These are phyloP conservation scores for Metschnikowia koreensis DNA, from an alignment of 805 yeast genomes.

Conservation along the genomic window DNA sequence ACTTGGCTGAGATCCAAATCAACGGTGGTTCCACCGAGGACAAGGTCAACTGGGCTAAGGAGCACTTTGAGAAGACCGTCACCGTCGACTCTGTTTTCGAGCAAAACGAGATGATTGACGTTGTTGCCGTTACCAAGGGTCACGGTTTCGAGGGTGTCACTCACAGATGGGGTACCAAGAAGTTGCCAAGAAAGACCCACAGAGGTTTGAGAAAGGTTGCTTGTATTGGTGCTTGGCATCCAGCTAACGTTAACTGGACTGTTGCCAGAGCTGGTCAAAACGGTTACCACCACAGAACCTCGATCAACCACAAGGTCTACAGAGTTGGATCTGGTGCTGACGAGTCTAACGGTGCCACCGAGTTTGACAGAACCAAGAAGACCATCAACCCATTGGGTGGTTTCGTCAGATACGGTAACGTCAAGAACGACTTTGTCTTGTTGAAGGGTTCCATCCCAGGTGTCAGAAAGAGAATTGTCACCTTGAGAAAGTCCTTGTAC, in stretches of 20 bases:
- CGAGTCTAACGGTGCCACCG: conserved; percentile 92
- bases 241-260: conserved; percentile 98
- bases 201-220: conserved; percentile 99
- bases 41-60: conserved; percentile 98
- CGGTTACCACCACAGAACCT: conserved; percentile 99
- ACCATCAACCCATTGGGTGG: conserved; percentile 99
- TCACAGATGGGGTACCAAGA: conserved; percentile 99
- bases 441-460: conserved; percentile 99
- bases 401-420: conserved; percentile 98
- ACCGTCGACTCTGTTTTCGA: conserved; percentile 94
- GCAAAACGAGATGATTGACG: conserved; percentile 98
- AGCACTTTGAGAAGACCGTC: conserved; percentile 98
- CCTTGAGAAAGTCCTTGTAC: conserved; percentile 98
- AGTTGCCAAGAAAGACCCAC: conserved; percentile 99
- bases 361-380: conserved; percentile 99
- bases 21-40: conserved; percentile 99
- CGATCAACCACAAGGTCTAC: conserved; percentile 99
- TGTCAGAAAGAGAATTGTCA: conserved; percentile 98
- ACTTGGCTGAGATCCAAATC: conserved; percentile 98
- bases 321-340: conserved; percentile 97
- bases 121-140: conserved; percentile 99
- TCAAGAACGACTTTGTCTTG: conserved; percentile 96
- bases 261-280: conserved; percentile 99
- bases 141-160: conserved; percentile 99
- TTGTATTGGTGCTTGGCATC: conserved; percentile 99